Evolutionary conservation across 2,329 filamentous ascomycete genomes (phyloP), one percentile per base, ranked within the genome.

Genomic region (Aureobasidium melanogenum): DNA sequence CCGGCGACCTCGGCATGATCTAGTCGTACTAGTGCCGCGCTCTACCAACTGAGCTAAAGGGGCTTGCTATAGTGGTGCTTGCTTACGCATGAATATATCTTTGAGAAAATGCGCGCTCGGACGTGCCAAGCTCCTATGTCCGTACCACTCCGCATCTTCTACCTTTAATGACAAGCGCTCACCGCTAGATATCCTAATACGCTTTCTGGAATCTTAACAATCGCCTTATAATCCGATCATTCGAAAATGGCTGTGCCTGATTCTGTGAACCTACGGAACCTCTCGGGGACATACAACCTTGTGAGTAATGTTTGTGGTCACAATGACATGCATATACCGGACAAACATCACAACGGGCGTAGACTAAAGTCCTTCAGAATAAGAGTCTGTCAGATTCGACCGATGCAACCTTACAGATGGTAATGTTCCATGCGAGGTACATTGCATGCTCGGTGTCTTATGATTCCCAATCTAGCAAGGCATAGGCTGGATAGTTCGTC

Each of bases 261-360:
- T 57, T 79, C 80, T 64, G 84, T 87, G 77, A 89, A 81, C 54
- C 80, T 86, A 67, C 80, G 81, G 65, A 80, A 90, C 77, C 81
- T 92, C 67, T 84, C 75, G 68, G 89, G 88, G 64, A 83, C 81
- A 69, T 92, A 86, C 81, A 72, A 79, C 62, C 82, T 92, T 81
- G 88, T 64, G n/a, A 47, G 56, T 50, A 7, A 9, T 17, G 10
- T 34, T 26, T 26, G 7, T 15, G 22, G 28, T 26, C 9, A 5
- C 51, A 3, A 30, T 9, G 19, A 36, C 19, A 38, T 38, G 14
- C 48, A 50, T 17, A 44, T 44, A 15, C 41, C 41, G n/a, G 24
- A 26, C 24, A 10, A 30, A n/a, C 15, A 47, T 47, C 15, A 22
- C n/a, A n/a, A 19, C 5, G 46, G 19, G 5, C n/a, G 9, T 14